phyloP scores from a whole-genome alignment of 805 yeast species.

The Teunomyces funiuensis region DNA sequence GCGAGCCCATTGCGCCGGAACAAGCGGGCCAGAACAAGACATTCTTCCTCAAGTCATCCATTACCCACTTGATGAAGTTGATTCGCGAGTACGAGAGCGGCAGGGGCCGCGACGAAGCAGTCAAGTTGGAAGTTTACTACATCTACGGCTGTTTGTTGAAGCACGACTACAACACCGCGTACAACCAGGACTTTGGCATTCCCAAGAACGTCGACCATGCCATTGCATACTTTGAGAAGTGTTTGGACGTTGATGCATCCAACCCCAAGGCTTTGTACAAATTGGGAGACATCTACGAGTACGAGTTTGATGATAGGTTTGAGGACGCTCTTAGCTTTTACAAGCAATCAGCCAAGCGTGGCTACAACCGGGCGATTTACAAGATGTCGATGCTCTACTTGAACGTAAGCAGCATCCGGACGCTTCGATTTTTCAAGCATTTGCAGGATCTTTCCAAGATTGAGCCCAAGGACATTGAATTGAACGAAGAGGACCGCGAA shows the following conservation, averaged over 20 bases:
- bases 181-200: conserved; percentile 38
- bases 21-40: conserved; percentile 31
- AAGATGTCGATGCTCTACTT: conserved; percentile 39
- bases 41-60: conserved; percentile 37
- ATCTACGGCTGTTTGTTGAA: conserved; percentile 39
- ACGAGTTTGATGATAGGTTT: conserved; percentile 29
- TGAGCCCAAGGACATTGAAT: conserved; percentile 34
- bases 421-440: conserved; percentile 35
- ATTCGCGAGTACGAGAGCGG: conserved; percentile 32
- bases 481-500: conserved; percentile 38
- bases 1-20: conserved; percentile 33
- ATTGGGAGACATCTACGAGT: conserved; percentile 41
- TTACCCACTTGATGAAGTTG: conserved; percentile 37
- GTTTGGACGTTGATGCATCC: conserved; percentile 31
- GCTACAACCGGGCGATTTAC: conserved; percentile 46
- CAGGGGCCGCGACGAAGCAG: conserved; percentile 14
- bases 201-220: conserved; percentile 29
- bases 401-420: conserved; percentile 33
- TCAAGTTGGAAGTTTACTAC: conserved; percentile 33
- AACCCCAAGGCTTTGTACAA: conserved; percentile 35
- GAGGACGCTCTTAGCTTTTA: conserved; percentile 34
- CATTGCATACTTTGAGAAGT: conserved; percentile 29
- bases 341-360: conserved; percentile 38
- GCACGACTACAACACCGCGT: conserved; percentile 30
- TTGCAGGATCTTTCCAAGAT: conserved; percentile 37